Base-by-base conservation (phyloP, 805 yeast genomes). In the Maudiozyma turicensis region DNA sequence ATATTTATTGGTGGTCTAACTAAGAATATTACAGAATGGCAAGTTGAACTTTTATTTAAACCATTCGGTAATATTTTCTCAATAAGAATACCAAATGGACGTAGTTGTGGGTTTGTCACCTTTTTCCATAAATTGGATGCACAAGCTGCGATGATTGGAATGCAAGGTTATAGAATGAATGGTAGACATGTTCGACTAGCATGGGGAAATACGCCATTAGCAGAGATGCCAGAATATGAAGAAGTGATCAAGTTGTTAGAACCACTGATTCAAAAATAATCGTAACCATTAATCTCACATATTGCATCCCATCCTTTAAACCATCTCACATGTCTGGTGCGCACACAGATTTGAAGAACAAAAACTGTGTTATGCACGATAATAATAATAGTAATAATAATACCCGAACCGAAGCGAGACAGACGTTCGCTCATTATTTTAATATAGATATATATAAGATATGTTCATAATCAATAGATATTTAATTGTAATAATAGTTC, bases 161-260 rank as follows among this genome's bases (percentile, higher is more conserved):
- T 85, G 85, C 88, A 85, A 64, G 95, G 95, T 1, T 84, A 79
- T 60, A 71, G 80, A 28, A 78, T 85, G 52, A 84, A 82, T n/a
- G 90, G 89, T 3, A 76, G 81, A 47, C 73, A 90, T 51, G 80
- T 85, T 28, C 68, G 90, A 53, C 67, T 85, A 46, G 78, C 86
- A 46, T 85, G 93, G 93, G 91, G 91, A n/a, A 35, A 35, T 13
- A 35, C 38, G 13, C 38, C 38, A 6, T n/a, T 35, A n/a, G 38
- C 44, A 72, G 85, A 58, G 29, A 48, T 15, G 28, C 28, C 38
- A 11, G 38, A 35, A n/a, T 35, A 35, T n/a, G n/a, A 35, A 35
- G 38, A 35, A n/a, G 14, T 35, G 13, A 15, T 35, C 8, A 35
- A 35, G 13, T 35, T 35, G 14, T 35, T 35, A 35, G 38, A 15